Percentiles rank a stretch among this genome's conserved stretches.
Evolutionary conservation across 2,329 filamentous ascomycete genomes (phyloP).

Genomic region (Geoglossum cookeanum): DNA sequence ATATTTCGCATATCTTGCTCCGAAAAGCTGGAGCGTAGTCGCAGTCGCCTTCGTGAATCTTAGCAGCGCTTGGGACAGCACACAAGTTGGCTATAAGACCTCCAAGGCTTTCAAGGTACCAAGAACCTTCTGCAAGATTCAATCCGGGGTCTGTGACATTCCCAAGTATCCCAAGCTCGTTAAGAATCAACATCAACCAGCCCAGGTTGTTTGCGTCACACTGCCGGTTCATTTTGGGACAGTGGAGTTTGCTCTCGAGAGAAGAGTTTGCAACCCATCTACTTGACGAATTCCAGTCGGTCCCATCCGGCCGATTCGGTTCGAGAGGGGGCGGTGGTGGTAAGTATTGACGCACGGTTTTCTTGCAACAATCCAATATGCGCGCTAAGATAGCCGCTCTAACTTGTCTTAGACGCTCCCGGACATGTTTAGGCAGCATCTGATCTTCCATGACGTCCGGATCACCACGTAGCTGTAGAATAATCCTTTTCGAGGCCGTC

Average conservation of each 20-base stretch:
- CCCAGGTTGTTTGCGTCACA: conserved; percentile 35
- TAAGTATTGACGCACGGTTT: conserved; percentile 2
- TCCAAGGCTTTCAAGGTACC: conserved; percentile 22
- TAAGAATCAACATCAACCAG: conserved; percentile 33
- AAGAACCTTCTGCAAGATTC: conserved; percentile 13
- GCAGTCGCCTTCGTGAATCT: conserved; percentile 26
- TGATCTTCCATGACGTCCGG: conserved; percentile 8
- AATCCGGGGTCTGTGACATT: conserved; percentile 20
- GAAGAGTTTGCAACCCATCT: background rate
- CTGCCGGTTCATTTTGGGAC: conserved; percentile 29
- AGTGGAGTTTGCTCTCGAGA: conserved; percentile 11
- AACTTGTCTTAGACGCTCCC: background rate
- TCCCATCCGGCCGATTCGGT: background rate
- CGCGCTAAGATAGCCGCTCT: background rate
- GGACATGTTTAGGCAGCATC: conserved; percentile 1
- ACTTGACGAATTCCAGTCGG: background rate
- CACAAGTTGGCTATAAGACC: conserved; percentile 27
- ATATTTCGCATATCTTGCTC: conserved; percentile 29
- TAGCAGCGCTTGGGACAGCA: conserved; percentile 26
- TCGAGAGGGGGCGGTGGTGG: background rate
- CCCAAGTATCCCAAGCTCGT: conserved; percentile 27
- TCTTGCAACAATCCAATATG: background rate
- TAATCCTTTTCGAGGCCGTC: conserved; percentile 29
- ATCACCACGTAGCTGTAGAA: conserved; percentile 28
- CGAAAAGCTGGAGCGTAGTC: conserved; percentile 29